phyloP scores from a whole-genome alignment of 257 asterid genomes.

The Solanum corneliomulleri region DNA sequence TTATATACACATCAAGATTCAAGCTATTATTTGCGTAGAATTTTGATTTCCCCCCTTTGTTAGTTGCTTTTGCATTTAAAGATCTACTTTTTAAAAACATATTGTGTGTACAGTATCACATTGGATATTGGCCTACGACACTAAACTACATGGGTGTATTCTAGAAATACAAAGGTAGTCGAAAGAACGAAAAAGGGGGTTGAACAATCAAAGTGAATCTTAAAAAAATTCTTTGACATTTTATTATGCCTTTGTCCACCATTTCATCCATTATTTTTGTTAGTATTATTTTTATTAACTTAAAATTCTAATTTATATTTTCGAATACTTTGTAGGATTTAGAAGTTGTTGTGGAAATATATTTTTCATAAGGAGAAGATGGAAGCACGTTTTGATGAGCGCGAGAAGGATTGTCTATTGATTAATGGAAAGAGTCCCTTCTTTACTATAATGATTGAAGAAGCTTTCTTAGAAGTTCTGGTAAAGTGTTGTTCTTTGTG shows the following conservation, averaged over 20 bases:
- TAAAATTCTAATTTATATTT: not conserved
- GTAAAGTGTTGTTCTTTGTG: not conserved
- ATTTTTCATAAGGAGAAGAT: no score
- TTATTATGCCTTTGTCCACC: not conserved
- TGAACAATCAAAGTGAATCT: not conserved
- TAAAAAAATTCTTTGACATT: not conserved
- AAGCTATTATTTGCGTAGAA: not conserved
- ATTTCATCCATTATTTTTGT: not conserved
- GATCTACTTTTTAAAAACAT: not conserved
- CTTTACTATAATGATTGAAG: constrained; percentile 10
- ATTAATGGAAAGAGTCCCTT: constrained; percentile 2
- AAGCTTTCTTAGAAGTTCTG: not conserved
- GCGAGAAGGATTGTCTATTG: not conserved
- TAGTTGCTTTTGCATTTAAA: not conserved
- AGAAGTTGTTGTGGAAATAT: no score
- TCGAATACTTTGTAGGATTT: not conserved
- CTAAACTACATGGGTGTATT: not conserved
- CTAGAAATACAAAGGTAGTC: not conserved
- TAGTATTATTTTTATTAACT: not conserved
- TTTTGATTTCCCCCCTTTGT: not conserved
- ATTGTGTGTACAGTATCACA: not conserved
- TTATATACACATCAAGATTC: no score
- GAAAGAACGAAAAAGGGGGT: not conserved
- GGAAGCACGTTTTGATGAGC: not conserved
- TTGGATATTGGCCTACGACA: not conserved